Base-by-base conservation (phyloP, 2,329 filamentous ascomycete genomes). In the Alternaria sp. region DNA sequence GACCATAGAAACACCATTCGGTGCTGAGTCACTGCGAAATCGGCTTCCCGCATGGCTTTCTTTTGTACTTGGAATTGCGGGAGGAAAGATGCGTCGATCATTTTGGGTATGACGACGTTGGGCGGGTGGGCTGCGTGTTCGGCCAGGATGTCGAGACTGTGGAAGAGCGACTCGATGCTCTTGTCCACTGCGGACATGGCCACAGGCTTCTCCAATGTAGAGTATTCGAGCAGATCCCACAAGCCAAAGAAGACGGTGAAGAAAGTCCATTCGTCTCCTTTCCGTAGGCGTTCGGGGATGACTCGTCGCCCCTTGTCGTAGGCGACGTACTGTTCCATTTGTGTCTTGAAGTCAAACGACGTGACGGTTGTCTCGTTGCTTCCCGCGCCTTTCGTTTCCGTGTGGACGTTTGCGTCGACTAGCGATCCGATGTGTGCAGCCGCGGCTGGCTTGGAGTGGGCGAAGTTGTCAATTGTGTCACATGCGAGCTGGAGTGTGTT, bases 171-270 rank as follows among this genome's bases (percentile, higher is more conserved):
- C 19, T 71, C 69, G 21, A 81, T 74, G 56, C 74, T 80, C 44
- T 69, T 69, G 21, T 77, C 69, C 45, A 80, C 74, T 5, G 76
- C 76, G 26, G 67, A 67, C 54, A 75, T 66, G 5, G 73, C 77
- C 10, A 62, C 65, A 26, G 72, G 66, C 43, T 72, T 69, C 11
- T 77, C 73, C 51, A 79, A 58, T 3, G 58, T 49, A 3, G 74
- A 70, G 56, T 76, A 80, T 50, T 77, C 73, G 65, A 77, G 65
- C 23, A 81, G 59, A 52, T 81, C 79, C 74, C 76, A 79, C 19
- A 77, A 68, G 13, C 79, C 78, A 53, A 81, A 79, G 43, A 75
- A 75, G 15, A 81, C 71, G 10, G 78, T 78, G 61, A 80, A 80
- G 32, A 79, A 57, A 23, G 73, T 79, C 72, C 72, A 73, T 52